Conservation (phyloP, 768 basidiomycete species). For the Naematelia aurantialba region DNA sequence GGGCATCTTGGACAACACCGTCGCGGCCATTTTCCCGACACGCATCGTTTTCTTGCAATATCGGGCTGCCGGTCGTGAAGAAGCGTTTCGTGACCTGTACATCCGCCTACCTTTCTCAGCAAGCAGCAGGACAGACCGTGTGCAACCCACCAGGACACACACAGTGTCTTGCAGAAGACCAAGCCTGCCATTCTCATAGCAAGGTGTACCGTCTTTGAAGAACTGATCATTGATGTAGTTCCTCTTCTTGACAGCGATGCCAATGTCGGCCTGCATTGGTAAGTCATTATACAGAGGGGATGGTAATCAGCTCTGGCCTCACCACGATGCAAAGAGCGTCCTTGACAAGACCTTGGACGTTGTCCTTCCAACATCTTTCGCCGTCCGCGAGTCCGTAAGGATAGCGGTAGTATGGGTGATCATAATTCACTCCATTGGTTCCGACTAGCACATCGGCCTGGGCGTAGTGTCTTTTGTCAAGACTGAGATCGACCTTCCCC, state of each 20-base stretch:
- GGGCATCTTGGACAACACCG: not conserved
- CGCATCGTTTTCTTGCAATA: not conserved
- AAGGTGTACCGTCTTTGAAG: slow-evolving; percentile 13
- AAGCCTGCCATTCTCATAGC: slow-evolving; percentile 9
- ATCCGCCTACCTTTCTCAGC: not conserved
- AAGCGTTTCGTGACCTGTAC: not conserved
- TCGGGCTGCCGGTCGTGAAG: not conserved
- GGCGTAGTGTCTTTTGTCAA: not conserved
- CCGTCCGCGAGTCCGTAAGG: slow-evolving; percentile 13
- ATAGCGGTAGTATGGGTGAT: slow-evolving; percentile 10
- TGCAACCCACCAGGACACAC: slow-evolving; percentile 13
- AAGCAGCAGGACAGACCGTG: not conserved
- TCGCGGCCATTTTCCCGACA: not conserved
- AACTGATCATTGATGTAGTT: slow-evolving; percentile 4
- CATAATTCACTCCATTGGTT: slow-evolving; percentile 1
- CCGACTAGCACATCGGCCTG: slow-evolving; percentile 8
- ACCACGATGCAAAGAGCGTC: slow-evolving; percentile 19
- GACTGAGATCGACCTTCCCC: not conserved
- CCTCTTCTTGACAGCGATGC: slow-evolving; percentile 1
- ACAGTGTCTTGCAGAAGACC: slow-evolving; percentile 15
- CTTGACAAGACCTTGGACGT: slow-evolving; percentile 9
- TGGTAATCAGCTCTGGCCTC: not conserved
- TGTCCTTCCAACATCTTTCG: slow-evolving; percentile 14
- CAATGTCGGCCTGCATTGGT: not conserved
- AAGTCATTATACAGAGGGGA: too few relatives aligned